phyloP scores from a whole-genome alignment of 1,284 basidiomycete species.

The Butyriboletus appendiculatus region DNA sequence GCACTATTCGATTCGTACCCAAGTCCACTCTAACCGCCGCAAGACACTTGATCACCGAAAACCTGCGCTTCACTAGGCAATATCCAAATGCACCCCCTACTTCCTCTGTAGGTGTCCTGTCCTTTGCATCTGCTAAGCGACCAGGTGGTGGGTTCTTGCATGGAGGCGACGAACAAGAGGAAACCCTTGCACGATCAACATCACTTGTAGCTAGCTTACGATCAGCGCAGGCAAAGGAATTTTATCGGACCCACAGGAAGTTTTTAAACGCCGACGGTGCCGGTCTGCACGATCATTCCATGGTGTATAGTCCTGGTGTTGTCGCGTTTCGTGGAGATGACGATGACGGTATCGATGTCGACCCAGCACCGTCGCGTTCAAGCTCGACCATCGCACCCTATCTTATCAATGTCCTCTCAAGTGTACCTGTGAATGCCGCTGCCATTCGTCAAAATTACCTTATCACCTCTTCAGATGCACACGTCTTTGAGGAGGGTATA shows the following conservation, averaged over 20 bases:
- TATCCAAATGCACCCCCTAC: conserved; percentile 22
- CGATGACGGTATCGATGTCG: conserved; percentile 18
- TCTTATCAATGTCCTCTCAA: conserved; percentile 46
- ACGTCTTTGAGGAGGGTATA: conserved; percentile 43
- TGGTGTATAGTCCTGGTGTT: conserved; percentile 51
- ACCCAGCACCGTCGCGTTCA: conserved; percentile 7
- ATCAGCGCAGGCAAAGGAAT: conserved; percentile 39
- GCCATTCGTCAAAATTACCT: conserved; percentile 43
- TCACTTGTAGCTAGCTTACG: conserved; percentile 46
- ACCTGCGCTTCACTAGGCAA: conserved; percentile 18
- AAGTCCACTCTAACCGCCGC: conserved; percentile 38
- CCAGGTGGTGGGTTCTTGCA: conserved; percentile 48
- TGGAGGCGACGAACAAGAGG: conserved; percentile 51
- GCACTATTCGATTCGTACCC: conserved; percentile 29
- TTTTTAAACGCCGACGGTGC: conserved; percentile 37
- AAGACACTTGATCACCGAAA: conserved; percentile 23
- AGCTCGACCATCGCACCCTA: conserved; percentile 41
- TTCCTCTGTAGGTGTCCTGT: conserved; percentile 45
- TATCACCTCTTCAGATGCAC: conserved; percentile 37
- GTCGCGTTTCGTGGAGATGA: conserved; percentile 50
- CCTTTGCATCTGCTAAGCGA: conserved; percentile 47
- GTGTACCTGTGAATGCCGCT: conserved; percentile 46
- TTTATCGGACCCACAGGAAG: conserved; percentile 45
- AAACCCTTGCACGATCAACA: conserved; percentile 45
- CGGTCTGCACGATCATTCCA: conserved; percentile 47